Evolutionary conservation across 495 filamentous ascomycete species (phyloP).

Genomic region (Sphaerosporella brunnea): DNA sequence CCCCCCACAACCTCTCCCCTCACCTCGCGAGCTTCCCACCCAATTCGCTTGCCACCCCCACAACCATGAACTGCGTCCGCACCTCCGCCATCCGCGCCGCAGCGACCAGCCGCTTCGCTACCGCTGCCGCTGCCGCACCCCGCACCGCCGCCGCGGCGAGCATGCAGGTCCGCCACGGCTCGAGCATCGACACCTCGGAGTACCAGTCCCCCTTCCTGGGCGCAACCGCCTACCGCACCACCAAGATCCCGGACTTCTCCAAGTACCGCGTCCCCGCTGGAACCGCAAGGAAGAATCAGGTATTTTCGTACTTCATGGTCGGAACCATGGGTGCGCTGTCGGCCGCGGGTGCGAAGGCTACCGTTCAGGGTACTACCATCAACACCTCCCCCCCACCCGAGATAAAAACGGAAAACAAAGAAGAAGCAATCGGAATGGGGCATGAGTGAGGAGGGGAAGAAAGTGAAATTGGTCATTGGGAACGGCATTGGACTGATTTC

Average conservation of each 20-base stretch:
- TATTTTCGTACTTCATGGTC: conserved; percentile 96
- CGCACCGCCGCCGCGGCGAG: conserved; percentile 19
- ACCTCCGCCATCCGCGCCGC: conserved; percentile 5
- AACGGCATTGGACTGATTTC: too few relatives aligned
- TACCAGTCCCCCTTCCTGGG: conserved; percentile 26
- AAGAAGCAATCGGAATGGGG: not conserved
- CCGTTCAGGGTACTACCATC: conserved; percentile 95
- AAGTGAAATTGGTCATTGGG: too few relatives aligned
- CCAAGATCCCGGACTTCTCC: conserved; percentile 73
- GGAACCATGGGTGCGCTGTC: conserved; percentile 80
- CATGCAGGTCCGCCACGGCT: conserved; percentile 10
- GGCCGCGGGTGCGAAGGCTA: conserved; percentile 87
- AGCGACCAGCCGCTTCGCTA: conserved; percentile 15
- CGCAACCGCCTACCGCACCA: conserved; percentile 28
- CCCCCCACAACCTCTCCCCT: not conserved
- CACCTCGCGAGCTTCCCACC: too few relatives aligned
- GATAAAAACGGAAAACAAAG: not conserved
- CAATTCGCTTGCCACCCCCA: not conserved
- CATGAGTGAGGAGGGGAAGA: too few relatives aligned
- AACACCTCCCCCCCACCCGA: too few relatives aligned
- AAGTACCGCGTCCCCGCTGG: conserved; percentile 59
- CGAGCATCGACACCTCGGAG: conserved; percentile 5
- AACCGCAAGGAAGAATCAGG: conserved; percentile 51
- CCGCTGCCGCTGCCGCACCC: conserved; percentile 10
- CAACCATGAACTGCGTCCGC: conserved; percentile 21